Conservation (phyloP, 768 basidiomycete species). For the Trametes punicea region DNA sequence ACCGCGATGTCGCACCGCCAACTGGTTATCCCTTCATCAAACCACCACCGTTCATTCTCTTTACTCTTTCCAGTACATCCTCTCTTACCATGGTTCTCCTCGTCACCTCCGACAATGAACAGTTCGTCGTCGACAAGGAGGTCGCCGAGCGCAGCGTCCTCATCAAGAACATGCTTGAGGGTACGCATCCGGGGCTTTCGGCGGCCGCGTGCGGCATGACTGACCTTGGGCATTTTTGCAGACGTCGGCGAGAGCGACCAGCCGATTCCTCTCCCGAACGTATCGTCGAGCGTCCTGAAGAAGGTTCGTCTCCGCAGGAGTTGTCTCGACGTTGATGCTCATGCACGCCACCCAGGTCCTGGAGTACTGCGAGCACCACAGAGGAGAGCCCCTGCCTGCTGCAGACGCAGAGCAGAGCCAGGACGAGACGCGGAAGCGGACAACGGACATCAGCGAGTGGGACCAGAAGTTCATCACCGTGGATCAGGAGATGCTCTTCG, state of each 20-base stretch:
- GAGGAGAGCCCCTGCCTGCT: constrained; percentile 91
- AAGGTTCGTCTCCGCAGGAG: constrained; percentile 51
- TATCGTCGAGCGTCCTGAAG: constrained; percentile 87
- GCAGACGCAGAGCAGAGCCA: constrained; percentile 76
- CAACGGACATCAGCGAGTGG: constrained; percentile 99
- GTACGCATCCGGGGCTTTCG: constrained; percentile 39
- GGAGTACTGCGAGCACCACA: constrained; percentile 99
- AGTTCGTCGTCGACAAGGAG: constrained; percentile 89
- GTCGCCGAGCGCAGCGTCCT: constrained; percentile 94
- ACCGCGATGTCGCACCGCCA: constrained; percentile 9
- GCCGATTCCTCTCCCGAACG: constrained; percentile 92
- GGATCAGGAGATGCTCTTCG: constrained; percentile 99
- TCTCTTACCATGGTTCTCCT: constrained; percentile 71
- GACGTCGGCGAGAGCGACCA: constrained; percentile 95
- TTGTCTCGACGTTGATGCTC: not conserved
- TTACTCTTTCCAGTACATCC: not conserved
- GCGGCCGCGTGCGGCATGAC: constrained; percentile 1
- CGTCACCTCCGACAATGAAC: constrained; percentile 93
- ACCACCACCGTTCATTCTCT: constrained; percentile 17
- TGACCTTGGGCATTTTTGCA: constrained; percentile 30
- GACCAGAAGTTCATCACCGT: constrained; percentile 98
- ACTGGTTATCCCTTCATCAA: constrained; percentile 13
- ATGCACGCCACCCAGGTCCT: constrained; percentile 60
- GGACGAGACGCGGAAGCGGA: constrained; percentile 95
- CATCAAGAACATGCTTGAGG: constrained; percentile 99